These are phyloP conservation scores for Dendrostoma leiphaemia DNA, from an alignment of 2,329 filamentous ascomycete species.

Conservation along the genomic window DNA sequence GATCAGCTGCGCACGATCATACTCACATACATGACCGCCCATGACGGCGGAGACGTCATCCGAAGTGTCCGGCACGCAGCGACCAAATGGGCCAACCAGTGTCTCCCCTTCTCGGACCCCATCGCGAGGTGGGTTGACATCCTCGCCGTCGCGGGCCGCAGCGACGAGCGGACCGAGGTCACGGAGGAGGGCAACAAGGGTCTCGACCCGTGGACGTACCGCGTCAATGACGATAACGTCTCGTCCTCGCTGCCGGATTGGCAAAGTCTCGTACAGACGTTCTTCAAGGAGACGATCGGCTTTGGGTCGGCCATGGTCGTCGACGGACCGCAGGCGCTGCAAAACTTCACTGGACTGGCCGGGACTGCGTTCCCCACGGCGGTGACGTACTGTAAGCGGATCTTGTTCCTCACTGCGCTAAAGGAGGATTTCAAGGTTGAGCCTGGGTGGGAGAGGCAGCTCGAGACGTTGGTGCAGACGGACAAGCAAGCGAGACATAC, in stretches of 20 bases:
- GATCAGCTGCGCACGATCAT: constrained; percentile 53
- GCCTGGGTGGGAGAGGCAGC: constrained; percentile 79
- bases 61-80: constrained; percentile 78
- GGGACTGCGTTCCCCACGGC: constrained; percentile 64
- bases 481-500: constrained; percentile 63
- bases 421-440: constrained; percentile 55
- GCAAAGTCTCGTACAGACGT: constrained; percentile 46
- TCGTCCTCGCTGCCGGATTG: constrained; percentile 46
- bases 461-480: constrained; percentile 70
- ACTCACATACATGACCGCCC: constrained; percentile 63
- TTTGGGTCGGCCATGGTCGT: constrained; percentile 33
- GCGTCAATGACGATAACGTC: constrained; percentile 41
- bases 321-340: constrained; percentile 37
- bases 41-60: constrained; percentile 46
- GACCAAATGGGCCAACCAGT: constrained; percentile 87
- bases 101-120: constrained; percentile 75
- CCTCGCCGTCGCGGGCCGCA: constrained; percentile 68
- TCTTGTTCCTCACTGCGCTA: constrained; percentile 50
- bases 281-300: constrained; percentile 42
- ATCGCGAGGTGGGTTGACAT: constrained; percentile 86
- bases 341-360: constrained; percentile 46
- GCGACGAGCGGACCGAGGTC: constrained; percentile 74
- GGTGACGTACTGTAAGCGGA: constrained; percentile 62
- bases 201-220: constrained; percentile 64
- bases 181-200: constrained; percentile 88